Evolutionary conservation across 257 asterid genomes (phyloP).

Genomic region (Handroanthus guayacan): DNA sequence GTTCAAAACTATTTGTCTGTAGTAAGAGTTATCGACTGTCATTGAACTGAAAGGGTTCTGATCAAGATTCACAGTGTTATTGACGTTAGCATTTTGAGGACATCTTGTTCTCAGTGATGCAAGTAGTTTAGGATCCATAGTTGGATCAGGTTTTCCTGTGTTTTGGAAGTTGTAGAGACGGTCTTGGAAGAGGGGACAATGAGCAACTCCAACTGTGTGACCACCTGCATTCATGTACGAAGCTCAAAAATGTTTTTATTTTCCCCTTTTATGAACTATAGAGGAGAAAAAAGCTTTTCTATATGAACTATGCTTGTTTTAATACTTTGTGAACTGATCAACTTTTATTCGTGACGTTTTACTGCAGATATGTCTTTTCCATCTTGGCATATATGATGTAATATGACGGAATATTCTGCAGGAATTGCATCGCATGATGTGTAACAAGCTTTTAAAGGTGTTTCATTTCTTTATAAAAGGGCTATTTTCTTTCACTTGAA

Average conservation of each 20-base stretch:
- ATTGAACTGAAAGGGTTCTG: conserved; percentile 49
- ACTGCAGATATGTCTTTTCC: no score
- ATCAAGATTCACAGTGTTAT: conserved; percentile 55
- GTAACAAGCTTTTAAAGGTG: no score
- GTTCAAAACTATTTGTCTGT: conserved; percentile 42
- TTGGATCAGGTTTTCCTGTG: conserved; percentile 55
- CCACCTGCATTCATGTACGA: conserved; percentile 51
- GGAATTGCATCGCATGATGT: no score
- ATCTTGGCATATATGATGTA: no score
- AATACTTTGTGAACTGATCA: no score
- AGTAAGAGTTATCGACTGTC: conserved; percentile 57
- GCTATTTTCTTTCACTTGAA: no score
- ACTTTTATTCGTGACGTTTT: no score
- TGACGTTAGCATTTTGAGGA: conserved; percentile 40
- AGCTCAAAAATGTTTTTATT: not conserved
- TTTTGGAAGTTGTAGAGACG: conserved; percentile 59
- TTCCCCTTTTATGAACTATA: not conserved
- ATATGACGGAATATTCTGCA: no score
- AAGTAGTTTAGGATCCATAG: conserved; percentile 51
- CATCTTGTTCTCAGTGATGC: conserved; percentile 37
- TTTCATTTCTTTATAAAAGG: no score
- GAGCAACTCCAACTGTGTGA: conserved; percentile 68
- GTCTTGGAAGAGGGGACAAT: conserved; percentile 56
- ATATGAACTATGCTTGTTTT: no score
- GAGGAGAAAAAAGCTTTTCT: no score